Evolutionary conservation across 106 monocot species (phyloP).

Genomic region (Chionographis japonica): DNA sequence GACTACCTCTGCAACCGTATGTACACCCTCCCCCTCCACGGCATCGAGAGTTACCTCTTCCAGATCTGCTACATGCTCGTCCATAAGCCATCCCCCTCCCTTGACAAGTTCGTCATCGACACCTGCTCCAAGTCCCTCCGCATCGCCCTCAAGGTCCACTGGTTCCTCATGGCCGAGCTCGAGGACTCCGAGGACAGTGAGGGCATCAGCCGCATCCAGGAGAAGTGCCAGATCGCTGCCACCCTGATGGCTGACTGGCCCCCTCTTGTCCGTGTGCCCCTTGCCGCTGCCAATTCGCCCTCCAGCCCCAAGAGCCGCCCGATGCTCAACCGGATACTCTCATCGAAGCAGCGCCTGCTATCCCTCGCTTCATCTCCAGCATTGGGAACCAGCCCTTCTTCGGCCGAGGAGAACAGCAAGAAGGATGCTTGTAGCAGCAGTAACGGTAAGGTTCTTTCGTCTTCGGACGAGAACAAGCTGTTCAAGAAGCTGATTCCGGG

Average conservation of each 20-base stretch:
- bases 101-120: conserved; percentile 95
- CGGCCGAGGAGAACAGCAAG: conserved; percentile 20
- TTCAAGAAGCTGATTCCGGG: conserved; percentile 87
- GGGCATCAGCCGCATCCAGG: conserved; percentile 79
- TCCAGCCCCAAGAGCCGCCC: conserved; percentile 45
- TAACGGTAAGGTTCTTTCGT: conserved; percentile 23
- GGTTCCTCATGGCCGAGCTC: conserved; percentile 93
- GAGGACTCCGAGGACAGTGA: conserved; percentile 86
- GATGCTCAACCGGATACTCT: conserved; percentile 66
- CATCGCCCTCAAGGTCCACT: conserved; percentile 94
- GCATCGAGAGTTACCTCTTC: conserved; percentile 85
- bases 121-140: conserved; percentile 86
- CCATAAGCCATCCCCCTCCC: conserved; percentile 90
- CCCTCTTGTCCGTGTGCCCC: conserved; percentile 40
- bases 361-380: conserved; percentile 60
- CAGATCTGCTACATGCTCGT: conserved; percentile 99
- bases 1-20: conserved; percentile 98
- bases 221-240: conserved; percentile 97
- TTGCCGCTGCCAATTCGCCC: conserved; percentile 12
- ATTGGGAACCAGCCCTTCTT: conserved; percentile 16
- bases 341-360: conserved; percentile 73
- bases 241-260: conserved; percentile 95
- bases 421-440: background rate
- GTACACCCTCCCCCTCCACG: conserved; percentile 86
- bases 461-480: conserved; percentile 74